These are phyloP conservation scores for Pyrus bretschneideri DNA, from an alignment of 306 rosid genomes.

Conservation along the genomic window DNA sequence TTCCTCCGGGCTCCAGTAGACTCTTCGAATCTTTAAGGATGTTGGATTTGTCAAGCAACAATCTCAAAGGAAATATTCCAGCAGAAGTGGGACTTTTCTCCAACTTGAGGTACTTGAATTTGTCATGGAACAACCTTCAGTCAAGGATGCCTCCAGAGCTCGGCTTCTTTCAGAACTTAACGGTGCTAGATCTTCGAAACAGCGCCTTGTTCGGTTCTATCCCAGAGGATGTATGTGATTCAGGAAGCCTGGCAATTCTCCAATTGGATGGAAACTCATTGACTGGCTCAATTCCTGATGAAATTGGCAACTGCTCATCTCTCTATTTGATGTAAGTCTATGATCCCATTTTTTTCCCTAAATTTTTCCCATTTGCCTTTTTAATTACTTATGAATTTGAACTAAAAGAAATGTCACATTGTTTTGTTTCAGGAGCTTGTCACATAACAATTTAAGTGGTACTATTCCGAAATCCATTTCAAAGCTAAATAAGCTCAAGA, in stretches of 20 bases:
- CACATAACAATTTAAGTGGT: slow-evolving; percentile 71
- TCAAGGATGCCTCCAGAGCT: slow-evolving; percentile 63
- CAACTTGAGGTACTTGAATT: slow-evolving; percentile 55
- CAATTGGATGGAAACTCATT: slow-evolving; percentile 80
- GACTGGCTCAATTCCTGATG: slow-evolving; percentile 56
- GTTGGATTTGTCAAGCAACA: slow-evolving; percentile 67
- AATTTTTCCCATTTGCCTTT: not conserved
- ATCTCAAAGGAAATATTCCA: slow-evolving; percentile 54
- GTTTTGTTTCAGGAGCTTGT: slow-evolving; percentile 59
- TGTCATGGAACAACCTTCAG: slow-evolving; percentile 80
- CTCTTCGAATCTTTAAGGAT: slow-evolving; percentile 44
- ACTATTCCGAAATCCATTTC: slow-evolving; percentile 65
- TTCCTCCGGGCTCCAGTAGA: slow-evolving; percentile 56
- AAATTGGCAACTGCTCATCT: slow-evolving; percentile 83
- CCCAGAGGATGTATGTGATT: slow-evolving; percentile 65
- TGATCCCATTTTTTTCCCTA: slow-evolving; percentile 1
- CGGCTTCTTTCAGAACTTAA: slow-evolving; percentile 54
- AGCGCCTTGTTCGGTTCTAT: slow-evolving; percentile 53
- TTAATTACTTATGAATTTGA: not conserved
- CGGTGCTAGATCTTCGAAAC: slow-evolving; percentile 60
- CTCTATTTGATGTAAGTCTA: slow-evolving; percentile 65
- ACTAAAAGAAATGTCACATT: slow-evolving; percentile 1
- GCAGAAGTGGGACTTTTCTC: slow-evolving; percentile 60
- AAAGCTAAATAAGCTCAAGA: slow-evolving; percentile 56
- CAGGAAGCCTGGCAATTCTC: slow-evolving; percentile 67